A percentile compares a stretch with the other conserved stretches of the same genome.
Conservation (phyloP, 1,284 basidiomycete species). For the Fomes fomentarius region DNA sequence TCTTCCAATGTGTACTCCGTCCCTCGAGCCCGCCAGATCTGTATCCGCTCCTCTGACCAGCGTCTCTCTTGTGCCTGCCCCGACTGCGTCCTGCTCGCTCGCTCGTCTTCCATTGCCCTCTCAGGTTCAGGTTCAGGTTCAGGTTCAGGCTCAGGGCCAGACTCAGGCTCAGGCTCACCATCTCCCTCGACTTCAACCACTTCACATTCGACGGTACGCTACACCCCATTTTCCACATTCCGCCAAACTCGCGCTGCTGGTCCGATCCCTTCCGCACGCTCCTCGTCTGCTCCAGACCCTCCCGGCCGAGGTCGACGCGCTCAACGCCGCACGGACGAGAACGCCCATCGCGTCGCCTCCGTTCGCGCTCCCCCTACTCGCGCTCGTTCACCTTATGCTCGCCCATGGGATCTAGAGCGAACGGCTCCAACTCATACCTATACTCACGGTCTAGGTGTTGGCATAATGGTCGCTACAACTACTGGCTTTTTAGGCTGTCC, state of each 20-base stretch:
- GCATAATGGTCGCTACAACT: conserved; percentile 11
- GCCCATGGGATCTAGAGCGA: not conserved
- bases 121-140: not conserved
- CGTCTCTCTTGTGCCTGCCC: conserved; percentile 8
- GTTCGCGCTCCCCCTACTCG: not conserved
- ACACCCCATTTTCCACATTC: not conserved
- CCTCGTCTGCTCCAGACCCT: not conserved
- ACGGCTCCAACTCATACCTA: not conserved
- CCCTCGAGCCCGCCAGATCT: conserved; percentile 6
- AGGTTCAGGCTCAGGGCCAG: not conserved
- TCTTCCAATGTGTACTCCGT: conserved; percentile 1
- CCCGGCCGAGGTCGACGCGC: not conserved
- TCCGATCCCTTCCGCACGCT: not conserved
- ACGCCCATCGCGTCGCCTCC: conserved; percentile 5
- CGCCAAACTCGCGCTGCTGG: not conserved
- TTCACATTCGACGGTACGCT: not conserved
- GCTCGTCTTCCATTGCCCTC: not conserved
- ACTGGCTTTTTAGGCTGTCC: conserved; percentile 9
- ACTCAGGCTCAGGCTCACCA: not conserved
- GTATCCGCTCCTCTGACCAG: conserved; percentile 6
- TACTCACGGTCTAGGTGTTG: conserved; percentile 6
- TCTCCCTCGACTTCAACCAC: not conserved
- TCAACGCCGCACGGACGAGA: conserved; percentile 11
- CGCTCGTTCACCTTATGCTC: not conserved
- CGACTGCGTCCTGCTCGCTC: conserved; percentile 1